Conservation (phyloP, 1,139 yeast genomes). For the Magnusiomyces fungicola region DNA sequence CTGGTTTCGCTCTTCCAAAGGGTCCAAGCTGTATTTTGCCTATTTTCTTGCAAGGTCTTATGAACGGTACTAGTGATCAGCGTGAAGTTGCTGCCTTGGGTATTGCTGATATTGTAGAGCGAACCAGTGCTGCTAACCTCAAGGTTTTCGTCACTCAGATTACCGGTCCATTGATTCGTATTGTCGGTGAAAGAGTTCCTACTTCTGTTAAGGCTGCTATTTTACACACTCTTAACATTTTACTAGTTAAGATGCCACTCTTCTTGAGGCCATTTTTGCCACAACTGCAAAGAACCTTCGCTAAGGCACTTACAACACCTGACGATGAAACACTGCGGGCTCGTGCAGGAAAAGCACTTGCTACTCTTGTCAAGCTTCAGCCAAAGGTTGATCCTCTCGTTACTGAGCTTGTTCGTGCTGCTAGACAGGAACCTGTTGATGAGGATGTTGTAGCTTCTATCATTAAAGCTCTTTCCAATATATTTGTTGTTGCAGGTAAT, state of each 20-base stretch:
- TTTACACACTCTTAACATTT: constrained; percentile 68
- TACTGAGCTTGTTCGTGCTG: constrained; percentile 72
- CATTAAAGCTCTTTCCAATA: constrained; percentile 79
- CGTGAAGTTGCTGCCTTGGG: constrained; percentile 84
- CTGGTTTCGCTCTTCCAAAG: constrained; percentile 70
- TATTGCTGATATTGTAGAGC: constrained; percentile 78
- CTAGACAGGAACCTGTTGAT: constrained; percentile 45
- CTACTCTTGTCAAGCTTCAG: constrained; percentile 79
- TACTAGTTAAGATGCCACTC: constrained; percentile 79
- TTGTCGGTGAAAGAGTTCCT: constrained; percentile 89
- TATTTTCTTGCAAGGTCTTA: constrained; percentile 86
- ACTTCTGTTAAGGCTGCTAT: constrained; percentile 91
- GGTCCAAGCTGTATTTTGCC: constrained; percentile 90
- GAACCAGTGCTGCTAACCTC: constrained; percentile 74
- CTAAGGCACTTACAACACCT: constrained; percentile 79
- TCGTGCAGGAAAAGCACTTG: constrained; percentile 87
- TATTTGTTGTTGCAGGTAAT: constrained; percentile 70
- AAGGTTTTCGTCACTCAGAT: constrained; percentile 87
- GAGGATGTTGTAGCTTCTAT: constrained; percentile 76
- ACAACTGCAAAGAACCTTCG: constrained; percentile 94
- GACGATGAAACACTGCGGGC: constrained; percentile 61
- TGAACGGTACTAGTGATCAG: constrained; percentile 84
- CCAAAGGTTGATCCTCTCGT: constrained; percentile 92
- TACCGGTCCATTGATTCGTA: constrained; percentile 97
- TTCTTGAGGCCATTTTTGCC: constrained; percentile 94